Base-by-base conservation (phyloP, 2,329 filamentous ascomycete species). In the Intubia oerlemansii region DNA sequence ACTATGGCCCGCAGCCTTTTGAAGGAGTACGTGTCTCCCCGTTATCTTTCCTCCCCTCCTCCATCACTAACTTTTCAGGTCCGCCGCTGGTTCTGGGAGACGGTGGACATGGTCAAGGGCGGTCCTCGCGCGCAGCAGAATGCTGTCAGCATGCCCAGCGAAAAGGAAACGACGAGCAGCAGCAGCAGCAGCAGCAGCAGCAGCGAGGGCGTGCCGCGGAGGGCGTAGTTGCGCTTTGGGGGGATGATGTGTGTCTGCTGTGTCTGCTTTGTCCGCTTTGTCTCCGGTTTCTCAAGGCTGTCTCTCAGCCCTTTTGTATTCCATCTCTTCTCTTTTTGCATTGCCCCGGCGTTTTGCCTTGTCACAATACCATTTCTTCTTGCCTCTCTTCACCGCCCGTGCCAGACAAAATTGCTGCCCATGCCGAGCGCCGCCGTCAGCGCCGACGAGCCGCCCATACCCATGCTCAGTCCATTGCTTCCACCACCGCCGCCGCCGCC, bases 341-440 rank as follows among this genome's bases (percentile, higher is more conserved):
- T 25, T 16, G 10, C 8, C 8, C 5, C 12, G 18, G 29, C 18
- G 24, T 27, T 29, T n/a, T n/a, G n/a, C n/a, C n/a, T n/a, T n/a
- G n/a, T n/a, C n/a, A n/a, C n/a, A n/a, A n/a, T n/a, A n/a, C n/a
- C n/a, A n/a, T n/a, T n/a, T n/a, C n/a, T n/a, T n/a, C n/a, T n/a
- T n/a, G n/a, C n/a, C 15, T 29, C 5, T 2, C 17, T 21, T 45
- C 43, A 48, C 35, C 46, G 37, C 3, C 45, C 45, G 33, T 43
- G 43, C 64, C 65, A 69, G 17, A 65, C 63, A 46, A 69, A 65
- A 35, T 61, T 66, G 13, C 57, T 56, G 7, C 63, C 61, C 53
- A 68, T n/a, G n/a, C n/a, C n/a, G n/a, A n/a, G n/a, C n/a, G n/a
- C n/a, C n/a, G n/a, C 65, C 9, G 62, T 54, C 30, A 68, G 43